A percentile compares a stretch with the other conserved stretches of the same genome.
Conservation (phyloP, 495 filamentous ascomycete genomes). For the Elasticomyces elasticus region DNA sequence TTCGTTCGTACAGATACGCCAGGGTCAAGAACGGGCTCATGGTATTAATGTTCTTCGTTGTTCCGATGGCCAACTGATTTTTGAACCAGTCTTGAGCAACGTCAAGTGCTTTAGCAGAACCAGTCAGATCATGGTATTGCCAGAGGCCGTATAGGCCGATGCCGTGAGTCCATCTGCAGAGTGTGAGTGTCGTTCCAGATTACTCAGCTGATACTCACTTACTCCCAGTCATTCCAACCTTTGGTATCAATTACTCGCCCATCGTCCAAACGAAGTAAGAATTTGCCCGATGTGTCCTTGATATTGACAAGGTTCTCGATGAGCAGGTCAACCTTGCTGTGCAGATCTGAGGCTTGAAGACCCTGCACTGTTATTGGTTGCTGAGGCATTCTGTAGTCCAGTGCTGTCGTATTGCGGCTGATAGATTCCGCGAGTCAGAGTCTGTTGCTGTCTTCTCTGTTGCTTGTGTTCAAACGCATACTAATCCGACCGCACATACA, state of each 20-base stretch:
- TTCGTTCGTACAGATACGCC: slow-evolving; percentile 60
- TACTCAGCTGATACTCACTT: too few species aligned
- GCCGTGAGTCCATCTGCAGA: slow-evolving; percentile 56
- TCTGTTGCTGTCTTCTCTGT: too few species aligned
- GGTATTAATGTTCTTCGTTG: slow-evolving; percentile 74
- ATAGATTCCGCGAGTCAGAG: too few species aligned
- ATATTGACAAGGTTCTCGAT: slow-evolving; percentile 62
- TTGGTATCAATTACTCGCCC: slow-evolving; percentile 70
- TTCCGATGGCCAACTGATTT: slow-evolving; percentile 53
- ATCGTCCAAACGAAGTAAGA: slow-evolving; percentile 54
- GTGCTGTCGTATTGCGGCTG: too few species aligned
- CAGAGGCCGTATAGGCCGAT: slow-evolving; percentile 69
- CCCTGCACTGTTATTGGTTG: not conserved
- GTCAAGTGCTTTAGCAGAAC: slow-evolving; percentile 38
- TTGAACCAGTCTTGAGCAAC: slow-evolving; percentile 62
- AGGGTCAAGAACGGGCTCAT: slow-evolving; percentile 65
- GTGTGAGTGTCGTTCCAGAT: too few species aligned
- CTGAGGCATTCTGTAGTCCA: not conserved
- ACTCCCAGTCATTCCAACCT: slow-evolving; percentile 65
- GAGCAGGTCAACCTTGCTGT: slow-evolving; percentile 47
- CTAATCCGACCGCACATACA: too few species aligned
- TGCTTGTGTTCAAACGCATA: too few species aligned
- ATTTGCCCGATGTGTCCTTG: slow-evolving; percentile 57
- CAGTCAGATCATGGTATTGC: slow-evolving; percentile 61
- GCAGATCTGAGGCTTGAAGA: slow-evolving; percentile 28